Evolutionary conservation across 2,329 filamentous ascomycete genomes (phyloP).

Genomic region (Fusarium nanum): DNA sequence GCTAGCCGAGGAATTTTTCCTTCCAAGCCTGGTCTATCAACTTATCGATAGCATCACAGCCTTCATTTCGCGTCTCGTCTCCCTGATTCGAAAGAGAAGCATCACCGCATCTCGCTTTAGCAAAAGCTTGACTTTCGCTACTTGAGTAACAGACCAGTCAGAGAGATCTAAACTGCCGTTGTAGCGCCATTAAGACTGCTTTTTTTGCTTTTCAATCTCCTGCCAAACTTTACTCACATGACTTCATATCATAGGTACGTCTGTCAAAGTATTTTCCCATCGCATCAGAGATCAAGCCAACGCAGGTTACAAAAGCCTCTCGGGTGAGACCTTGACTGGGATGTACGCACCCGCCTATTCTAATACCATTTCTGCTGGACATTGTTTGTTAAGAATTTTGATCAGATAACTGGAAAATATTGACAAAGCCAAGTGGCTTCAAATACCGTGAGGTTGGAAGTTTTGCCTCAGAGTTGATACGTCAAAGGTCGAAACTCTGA

Average conservation of each 20-base stretch:
- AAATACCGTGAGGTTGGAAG: not conserved
- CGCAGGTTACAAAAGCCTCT: constrained; percentile 20
- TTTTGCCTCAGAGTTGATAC: constrained; percentile 7
- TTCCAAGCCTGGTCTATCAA: constrained; percentile 14
- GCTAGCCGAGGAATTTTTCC: constrained; percentile 23
- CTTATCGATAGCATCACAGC: constrained; percentile 41
- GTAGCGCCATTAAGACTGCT: not conserved
- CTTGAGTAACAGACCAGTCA: not conserved
- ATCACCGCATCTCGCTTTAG: constrained; percentile 11
- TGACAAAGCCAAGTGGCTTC: constrained; percentile 20
- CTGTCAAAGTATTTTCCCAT: constrained; percentile 14
- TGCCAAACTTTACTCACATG: constrained; percentile 2
- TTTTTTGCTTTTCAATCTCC: not conserved
- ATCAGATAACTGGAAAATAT: constrained; percentile 9
- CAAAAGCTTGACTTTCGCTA: not conserved
- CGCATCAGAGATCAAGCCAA: constrained; percentile 20
- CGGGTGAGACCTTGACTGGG: constrained; percentile 24
- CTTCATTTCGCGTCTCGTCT: constrained; percentile 38
- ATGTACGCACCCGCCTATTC: not conserved
- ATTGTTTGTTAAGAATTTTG: constrained; percentile 30
- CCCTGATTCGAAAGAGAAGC: constrained; percentile 3
- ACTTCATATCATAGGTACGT: constrained; percentile 29
- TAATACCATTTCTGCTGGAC: not conserved
- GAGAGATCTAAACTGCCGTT: not conserved
- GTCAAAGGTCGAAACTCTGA: not conserved